Conservation (phyloP, 2,329 filamentous ascomycete species). For the Beauveria asiatica region DNA sequence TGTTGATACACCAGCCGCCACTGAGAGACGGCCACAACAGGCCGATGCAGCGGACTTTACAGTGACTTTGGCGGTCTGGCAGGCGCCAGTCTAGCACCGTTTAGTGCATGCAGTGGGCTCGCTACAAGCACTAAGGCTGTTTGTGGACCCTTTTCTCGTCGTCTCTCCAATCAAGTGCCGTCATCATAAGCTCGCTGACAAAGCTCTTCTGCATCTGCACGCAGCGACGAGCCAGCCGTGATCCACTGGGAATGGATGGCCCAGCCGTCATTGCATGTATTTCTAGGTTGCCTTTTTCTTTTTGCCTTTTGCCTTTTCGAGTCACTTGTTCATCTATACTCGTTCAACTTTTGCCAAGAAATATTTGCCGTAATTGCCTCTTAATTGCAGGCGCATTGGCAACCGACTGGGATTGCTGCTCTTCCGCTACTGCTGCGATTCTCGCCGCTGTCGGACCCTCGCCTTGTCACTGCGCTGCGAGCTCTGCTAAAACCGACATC, state of each 20-base stretch:
- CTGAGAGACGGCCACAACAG: not conserved
- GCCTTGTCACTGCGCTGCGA: not conserved
- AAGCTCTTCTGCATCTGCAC: not conserved
- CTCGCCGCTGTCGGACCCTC: constrained; percentile 1
- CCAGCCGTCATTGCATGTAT: not conserved
- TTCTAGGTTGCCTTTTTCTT: not conserved
- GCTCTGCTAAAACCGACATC: not conserved
- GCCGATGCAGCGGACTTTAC: not conserved
- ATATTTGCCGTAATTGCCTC: not conserved
- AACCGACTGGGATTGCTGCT: not conserved
- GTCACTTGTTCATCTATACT: not conserved
- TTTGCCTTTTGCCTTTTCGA: not conserved
- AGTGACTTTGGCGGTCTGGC: not conserved
- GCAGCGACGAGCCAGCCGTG: not conserved
- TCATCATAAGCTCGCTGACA: constrained; percentile 3
- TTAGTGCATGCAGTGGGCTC: not conserved
- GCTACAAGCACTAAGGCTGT: not conserved
- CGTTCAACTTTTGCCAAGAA: not conserved
- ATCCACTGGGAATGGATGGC: constrained; percentile 2
- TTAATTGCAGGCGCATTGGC: not conserved
- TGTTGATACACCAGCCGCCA: not conserved
- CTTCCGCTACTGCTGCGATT: not conserved
- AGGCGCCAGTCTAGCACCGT: not conserved
- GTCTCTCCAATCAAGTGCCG: not conserved
- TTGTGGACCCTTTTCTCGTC: not conserved